These are phyloP conservation scores for Hortiboletus campestris DNA, from an alignment of 768 basidiomycete genomes.

Conservation along the genomic window DNA sequence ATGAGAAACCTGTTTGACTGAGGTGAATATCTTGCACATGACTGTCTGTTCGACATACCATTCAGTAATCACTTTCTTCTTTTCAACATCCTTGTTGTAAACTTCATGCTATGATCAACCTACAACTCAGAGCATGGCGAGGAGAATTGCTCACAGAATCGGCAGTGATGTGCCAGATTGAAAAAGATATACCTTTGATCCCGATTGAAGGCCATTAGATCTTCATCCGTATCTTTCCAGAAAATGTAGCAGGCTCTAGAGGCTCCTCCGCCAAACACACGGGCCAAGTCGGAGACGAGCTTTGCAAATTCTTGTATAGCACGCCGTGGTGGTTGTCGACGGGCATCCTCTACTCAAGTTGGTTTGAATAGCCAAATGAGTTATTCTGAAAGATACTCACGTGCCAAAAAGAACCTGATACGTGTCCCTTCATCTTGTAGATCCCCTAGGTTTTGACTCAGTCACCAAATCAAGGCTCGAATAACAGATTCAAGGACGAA, in stretches of 20 bases:
- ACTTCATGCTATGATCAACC: neutral
- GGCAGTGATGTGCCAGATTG: slow-evolving; percentile 13
- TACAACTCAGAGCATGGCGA: too few species aligned
- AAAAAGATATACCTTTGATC: slow-evolving; percentile 12
- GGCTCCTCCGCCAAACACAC: neutral
- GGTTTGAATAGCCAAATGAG: neutral
- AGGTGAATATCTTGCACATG: neutral
- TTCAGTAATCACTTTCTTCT: slow-evolving; percentile 1
- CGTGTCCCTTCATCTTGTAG: neutral
- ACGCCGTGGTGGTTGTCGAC: neutral
- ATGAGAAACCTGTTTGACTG: slow-evolving; percentile 23
- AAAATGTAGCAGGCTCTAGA: slow-evolving; percentile 11
- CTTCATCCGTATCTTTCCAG: slow-evolving; percentile 17
- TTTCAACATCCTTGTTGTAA: neutral
- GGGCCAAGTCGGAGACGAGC: slow-evolving; percentile 1
- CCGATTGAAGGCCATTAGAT: slow-evolving; percentile 20
- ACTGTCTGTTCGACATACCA: slow-evolving; percentile 7
- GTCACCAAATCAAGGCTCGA: neutral
- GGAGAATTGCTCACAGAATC: slow-evolving; percentile 1
- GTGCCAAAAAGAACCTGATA: slow-evolving; percentile 11
- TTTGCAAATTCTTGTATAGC: slow-evolving; percentile 2
- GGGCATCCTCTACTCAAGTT: neutral
- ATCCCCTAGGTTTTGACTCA: neutral
- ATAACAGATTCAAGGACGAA: neutral
- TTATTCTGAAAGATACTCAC: neutral